phyloP scores from a whole-genome alignment of 208 protist genomes.

The Vickermania spadyakhi region DNA sequence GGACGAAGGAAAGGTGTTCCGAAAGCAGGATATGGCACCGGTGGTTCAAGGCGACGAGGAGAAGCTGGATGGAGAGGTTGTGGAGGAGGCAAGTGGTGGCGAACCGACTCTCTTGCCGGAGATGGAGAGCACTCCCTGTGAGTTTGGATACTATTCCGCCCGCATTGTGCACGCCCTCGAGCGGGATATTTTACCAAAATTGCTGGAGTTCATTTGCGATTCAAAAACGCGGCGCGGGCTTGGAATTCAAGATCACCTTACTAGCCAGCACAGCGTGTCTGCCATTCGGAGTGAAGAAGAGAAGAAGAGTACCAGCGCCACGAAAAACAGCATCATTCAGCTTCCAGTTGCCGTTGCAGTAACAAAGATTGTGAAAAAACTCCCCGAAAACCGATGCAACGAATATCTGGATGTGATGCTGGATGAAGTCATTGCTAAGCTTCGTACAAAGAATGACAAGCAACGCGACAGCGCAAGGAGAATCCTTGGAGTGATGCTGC shows the following conservation, averaged over 20 bases:
- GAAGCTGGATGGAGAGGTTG: slow-evolving; percentile 57
- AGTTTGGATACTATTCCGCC: slow-evolving; percentile 34
- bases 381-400: slow-evolving; percentile 66
- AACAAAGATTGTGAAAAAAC: slow-evolving; percentile 76
- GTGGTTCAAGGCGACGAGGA: slow-evolving; percentile 11
- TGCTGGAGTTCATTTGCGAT: slow-evolving; percentile 66
- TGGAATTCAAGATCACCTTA: slow-evolving; percentile 19
- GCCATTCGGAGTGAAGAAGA: slow-evolving; percentile 49
- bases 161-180: slow-evolving; percentile 69
- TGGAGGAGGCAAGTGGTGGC: slow-evolving; percentile 9
- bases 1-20: slow-evolving; percentile 17
- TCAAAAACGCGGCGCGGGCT: slow-evolving; percentile 17
- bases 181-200: slow-evolving; percentile 75
- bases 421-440: slow-evolving; percentile 65
- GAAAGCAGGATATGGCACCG: not conserved
- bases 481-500: slow-evolving; percentile 74
- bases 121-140: not conserved
- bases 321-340: slow-evolving; percentile 64
- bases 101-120: not conserved
- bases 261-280: slow-evolving; percentile 53
- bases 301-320: slow-evolving; percentile 39
- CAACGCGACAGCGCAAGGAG: slow-evolving; percentile 76
- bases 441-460: slow-evolving; percentile 85
- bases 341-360: slow-evolving; percentile 84
- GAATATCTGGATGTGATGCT: slow-evolving; percentile 69